A percentile compares a stretch with the other conserved stretches of the same genome.
phyloP scores from a whole-genome alignment of 2,329 filamentous ascomycete genomes.

The Aspergillus thermomutatus region DNA sequence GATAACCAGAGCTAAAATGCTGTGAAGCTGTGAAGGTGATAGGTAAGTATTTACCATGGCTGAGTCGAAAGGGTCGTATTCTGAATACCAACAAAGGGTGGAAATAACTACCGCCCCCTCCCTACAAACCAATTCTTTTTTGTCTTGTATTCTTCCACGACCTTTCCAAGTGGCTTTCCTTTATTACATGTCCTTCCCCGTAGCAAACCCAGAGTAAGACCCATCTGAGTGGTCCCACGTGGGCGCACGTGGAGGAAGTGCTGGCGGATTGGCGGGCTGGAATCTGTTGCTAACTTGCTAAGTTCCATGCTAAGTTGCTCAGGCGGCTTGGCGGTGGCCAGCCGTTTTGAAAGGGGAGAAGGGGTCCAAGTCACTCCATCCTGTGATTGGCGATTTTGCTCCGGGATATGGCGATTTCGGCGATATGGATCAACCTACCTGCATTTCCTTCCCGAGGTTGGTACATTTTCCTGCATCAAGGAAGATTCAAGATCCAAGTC shows the following conservation, averaged over 20 bases:
- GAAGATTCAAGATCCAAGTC: too few relatives aligned
- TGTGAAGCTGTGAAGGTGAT: background rate
- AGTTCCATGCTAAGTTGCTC: slow-evolving; percentile 5
- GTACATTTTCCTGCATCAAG: background rate
- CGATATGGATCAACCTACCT: background rate
- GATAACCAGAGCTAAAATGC: too few relatives aligned
- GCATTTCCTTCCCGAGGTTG: background rate
- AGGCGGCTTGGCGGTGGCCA: slow-evolving; percentile 7
- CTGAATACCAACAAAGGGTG: background rate
- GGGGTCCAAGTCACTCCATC: background rate
- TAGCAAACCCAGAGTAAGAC: slow-evolving; percentile 16
- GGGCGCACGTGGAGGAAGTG: slow-evolving; percentile 31
- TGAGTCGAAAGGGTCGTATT: background rate
- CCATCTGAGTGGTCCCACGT: slow-evolving; percentile 34
- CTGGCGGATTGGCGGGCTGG: slow-evolving; percentile 10
- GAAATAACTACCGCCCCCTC: background rate
- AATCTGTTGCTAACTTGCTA: background rate
- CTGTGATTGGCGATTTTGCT: background rate
- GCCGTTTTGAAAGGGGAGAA: slow-evolving; percentile 4
- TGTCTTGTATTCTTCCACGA: slow-evolving; percentile 16
- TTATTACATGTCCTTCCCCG: slow-evolving; percentile 1
- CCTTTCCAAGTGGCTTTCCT: slow-evolving; percentile 26
- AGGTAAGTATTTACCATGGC: background rate
- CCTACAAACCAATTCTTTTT: background rate
- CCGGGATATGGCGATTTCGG: background rate